A percentile compares a stretch with the other conserved stretches of the same genome.
Evolutionary conservation across 257 asterid genomes (phyloP).

Genomic region (Capsicum baccatum): DNA sequence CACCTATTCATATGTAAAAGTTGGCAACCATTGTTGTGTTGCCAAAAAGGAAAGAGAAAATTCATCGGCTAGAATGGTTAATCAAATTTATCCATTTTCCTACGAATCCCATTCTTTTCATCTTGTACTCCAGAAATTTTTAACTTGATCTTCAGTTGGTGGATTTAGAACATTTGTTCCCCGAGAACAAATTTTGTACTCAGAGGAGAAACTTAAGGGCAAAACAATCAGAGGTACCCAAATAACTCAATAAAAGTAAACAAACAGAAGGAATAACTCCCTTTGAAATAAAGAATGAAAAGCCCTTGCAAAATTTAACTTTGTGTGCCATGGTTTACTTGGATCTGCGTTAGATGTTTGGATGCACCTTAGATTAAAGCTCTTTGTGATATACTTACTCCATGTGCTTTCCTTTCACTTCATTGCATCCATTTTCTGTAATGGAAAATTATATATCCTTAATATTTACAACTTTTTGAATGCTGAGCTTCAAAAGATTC

Average conservation of each 20-base stretch:
- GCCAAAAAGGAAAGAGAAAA: background rate
- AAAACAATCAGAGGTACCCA: slow-evolving; percentile 15
- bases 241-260: background rate
- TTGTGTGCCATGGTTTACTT: background rate
- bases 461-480: background rate
- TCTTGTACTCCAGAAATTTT: background rate
- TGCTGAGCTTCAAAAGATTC: background rate
- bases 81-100: slow-evolving; percentile 15
- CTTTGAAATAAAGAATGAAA: background rate
- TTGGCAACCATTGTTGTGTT: background rate
- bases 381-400: background rate
- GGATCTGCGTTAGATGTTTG: background rate
- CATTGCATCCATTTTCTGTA: background rate
- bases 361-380: background rate
- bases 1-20: background rate
- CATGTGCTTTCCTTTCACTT: slow-evolving; percentile 12
- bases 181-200: background rate
- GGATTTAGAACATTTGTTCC: background rate
- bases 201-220: background rate
- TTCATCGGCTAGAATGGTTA: background rate
- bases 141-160: background rate
- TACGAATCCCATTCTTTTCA: background rate
- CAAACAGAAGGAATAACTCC: background rate
- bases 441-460: background rate
- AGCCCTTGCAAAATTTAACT: background rate